Percentiles rank a stretch among this genome's conserved stretches.
Evolutionary conservation across 257 asterid genomes (phyloP).

Genomic region (Salvia splendens): DNA sequence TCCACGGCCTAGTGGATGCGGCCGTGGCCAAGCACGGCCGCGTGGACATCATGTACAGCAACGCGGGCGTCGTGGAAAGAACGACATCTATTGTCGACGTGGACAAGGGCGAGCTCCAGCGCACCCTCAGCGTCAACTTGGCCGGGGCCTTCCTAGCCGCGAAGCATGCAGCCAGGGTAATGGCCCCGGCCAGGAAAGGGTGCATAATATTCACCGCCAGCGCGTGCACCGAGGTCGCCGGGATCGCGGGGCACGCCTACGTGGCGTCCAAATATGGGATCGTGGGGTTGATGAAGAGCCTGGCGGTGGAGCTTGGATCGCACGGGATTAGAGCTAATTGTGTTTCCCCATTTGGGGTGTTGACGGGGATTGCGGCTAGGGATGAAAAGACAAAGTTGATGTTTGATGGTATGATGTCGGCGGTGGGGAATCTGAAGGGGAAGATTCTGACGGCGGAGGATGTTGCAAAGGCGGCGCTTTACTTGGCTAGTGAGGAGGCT

Average conservation of each 20-base stretch:
- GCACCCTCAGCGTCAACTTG: slow-evolving; percentile 36
- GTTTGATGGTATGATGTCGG: slow-evolving; percentile 23
- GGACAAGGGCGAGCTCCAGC: slow-evolving; percentile 30
- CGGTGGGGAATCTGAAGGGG: slow-evolving; percentile 42
- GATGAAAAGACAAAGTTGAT: background rate
- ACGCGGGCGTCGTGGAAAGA: slow-evolving; percentile 44
- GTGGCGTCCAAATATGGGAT: slow-evolving; percentile 45
- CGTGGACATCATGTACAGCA: slow-evolving; percentile 57
- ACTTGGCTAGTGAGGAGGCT: slow-evolving; percentile 51
- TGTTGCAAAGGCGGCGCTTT: slow-evolving; percentile 49
- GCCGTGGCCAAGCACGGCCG: slow-evolving; percentile 41
- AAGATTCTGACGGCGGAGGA: slow-evolving; percentile 33
- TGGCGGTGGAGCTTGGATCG: slow-evolving; percentile 48
- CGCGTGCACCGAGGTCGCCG: slow-evolving; percentile 40
- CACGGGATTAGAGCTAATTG: slow-evolving; percentile 58
- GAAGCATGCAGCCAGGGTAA: slow-evolving; percentile 57
- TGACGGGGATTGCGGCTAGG: background rate
- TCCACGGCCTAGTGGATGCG: slow-evolving; percentile 34
- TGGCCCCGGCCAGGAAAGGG: slow-evolving; percentile 43
- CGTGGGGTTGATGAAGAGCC: slow-evolving; percentile 42
- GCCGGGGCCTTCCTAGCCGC: slow-evolving; percentile 46
- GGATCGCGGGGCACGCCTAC: slow-evolving; percentile 38
- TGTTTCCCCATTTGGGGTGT: slow-evolving; percentile 50
- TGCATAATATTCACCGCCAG: slow-evolving; percentile 56
- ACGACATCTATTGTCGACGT: slow-evolving; percentile 26